phyloP scores from a whole-genome alignment of 768 basidiomycete genomes.

The Boletellus ananas region DNA sequence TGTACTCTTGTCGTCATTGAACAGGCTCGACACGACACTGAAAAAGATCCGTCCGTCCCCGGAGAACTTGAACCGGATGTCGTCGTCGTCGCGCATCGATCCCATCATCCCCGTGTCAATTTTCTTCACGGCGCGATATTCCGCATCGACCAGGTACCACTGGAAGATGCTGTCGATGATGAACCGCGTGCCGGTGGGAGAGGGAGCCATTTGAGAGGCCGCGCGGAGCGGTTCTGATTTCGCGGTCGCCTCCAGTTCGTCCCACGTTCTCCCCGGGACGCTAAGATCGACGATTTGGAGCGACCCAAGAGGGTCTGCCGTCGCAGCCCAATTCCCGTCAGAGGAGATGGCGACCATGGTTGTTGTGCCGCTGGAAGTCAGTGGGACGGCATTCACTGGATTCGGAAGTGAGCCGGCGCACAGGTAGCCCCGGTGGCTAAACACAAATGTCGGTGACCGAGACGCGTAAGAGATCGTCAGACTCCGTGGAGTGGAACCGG shows the following conservation, averaged over 20 bases:
- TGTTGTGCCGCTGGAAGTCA: neutral
- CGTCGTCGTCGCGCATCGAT: neutral
- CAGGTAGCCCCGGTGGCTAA: neutral
- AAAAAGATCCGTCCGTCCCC: slow-evolving; percentile 11
- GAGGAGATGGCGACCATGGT: slow-evolving; percentile 15
- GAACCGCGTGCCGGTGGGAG: slow-evolving; percentile 11
- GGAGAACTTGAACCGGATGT: slow-evolving; percentile 10
- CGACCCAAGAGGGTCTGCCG: neutral
- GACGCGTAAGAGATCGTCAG: slow-evolving; percentile 1
- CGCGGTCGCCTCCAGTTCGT: neutral
- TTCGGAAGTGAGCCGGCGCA: neutral
- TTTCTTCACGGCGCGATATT: slow-evolving; percentile 1
- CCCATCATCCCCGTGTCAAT: slow-evolving; percentile 6
- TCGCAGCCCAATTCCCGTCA: slow-evolving; percentile 20
- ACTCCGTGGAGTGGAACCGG: neutral
- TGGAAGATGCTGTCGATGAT: neutral
- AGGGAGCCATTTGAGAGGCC: neutral
- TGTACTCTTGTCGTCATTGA: slow-evolving; percentile 6
- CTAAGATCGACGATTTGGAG: slow-evolving; percentile 10
- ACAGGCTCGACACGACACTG: neutral
- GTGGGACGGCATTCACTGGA: neutral
- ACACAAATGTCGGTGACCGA: slow-evolving; percentile 6
- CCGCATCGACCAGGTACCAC: slow-evolving; percentile 6
- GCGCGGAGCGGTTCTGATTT: neutral
- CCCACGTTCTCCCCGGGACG: slow-evolving; percentile 1